Evolutionary conservation across 495 filamentous ascomycete genomes (phyloP), one percentile per base, ranked within the genome.

Genomic region (Penicillium waksmanii): DNA sequence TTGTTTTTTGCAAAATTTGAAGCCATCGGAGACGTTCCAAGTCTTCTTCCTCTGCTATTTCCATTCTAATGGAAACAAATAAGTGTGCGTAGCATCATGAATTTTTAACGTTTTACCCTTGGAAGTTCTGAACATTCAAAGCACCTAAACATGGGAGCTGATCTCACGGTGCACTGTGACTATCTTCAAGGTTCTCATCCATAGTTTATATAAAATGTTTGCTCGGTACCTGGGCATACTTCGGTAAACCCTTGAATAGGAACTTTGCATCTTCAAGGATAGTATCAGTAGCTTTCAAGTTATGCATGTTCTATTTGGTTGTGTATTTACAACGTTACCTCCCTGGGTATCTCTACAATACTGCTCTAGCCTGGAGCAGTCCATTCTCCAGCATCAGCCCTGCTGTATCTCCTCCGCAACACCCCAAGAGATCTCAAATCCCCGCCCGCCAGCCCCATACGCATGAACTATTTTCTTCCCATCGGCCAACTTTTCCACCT

Each of bases 391-490:
- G 33, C 69, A 79, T 74, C 65, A 76, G 53, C 2, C 42, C 53
- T 2, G 67, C 55, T 15, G 74, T 67, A 62, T 77, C 75, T 77
- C 75, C 56, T 76, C 76, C 4, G 76, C 76, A 27, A 80, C 70
- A 3, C 76, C 76, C 60, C 70, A 65, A 27, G 76, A 79, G 25
- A 78, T 46, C 62, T 78, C 76, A 56, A 79, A 87, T 0, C 86
- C 86, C 36, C 86, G 72, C 6, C 85, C 86, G 13, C 85, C 86
- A 55, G 84, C 72, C 13, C 86, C 86, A 67, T 88, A 89, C 6
- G 83, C 85, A 76, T 89, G 85, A 42, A 89, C 78, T 17, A 88
- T 68, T 9, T 38, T 52, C 21, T 62, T 61, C 1, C 58, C 68
- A 15, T 60, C 63, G 7, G 43, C 57, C 5, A 76, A 35, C 21